Evolutionary conservation across 768 basidiomycete genomes (phyloP), one percentile per base, ranked within the genome.

Genomic region (Termitomyces heimii): DNA sequence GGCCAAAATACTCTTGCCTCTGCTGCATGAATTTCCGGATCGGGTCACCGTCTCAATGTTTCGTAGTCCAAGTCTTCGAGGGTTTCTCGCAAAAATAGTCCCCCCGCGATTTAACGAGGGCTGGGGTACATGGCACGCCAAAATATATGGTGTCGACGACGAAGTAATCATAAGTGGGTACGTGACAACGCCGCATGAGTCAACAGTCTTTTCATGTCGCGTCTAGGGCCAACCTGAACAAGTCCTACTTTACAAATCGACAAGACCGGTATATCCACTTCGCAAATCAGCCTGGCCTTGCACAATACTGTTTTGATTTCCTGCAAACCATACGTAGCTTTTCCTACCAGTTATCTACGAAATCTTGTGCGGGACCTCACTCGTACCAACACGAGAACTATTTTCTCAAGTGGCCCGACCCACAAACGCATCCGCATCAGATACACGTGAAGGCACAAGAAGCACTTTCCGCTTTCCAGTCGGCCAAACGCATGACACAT

Each of bases 51-150:
- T 96, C 9, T 84, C 85, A 37, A 78, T 98, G 61, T 99, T 94
- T 64, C 83, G 92, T 47, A 94, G 92, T 65, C 96, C 97, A 0
- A 89, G 84, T 52, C 78, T 98, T 29, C 79, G 84, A 18, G 89
- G 91, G 0, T 57, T 91, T 28, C 77, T 91, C 69, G 82, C 89
- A 31, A 81, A 77, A 55, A 59, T 96, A 29, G 86, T 98, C 7
- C 97, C 97, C 7, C 87, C 90, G 24, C 79, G 97, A 54, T 97
- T 93, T 72, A 96, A 99, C 64, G 97, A 99, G 73, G 97, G 95
- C 1, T 98, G 94, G 91, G 96, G 95, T 0, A 93, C 95, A 2
- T 98, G 95, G 95, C 97, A 98, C 68, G 88, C 92, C 4, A 99
- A 99, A 71, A 81, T 94, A 55, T 99, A 99, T 66, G 94, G 93